Evolutionary conservation across 2,329 filamentous ascomycete genomes (phyloP).

Genomic region (Furcasterigmium furcatum): DNA sequence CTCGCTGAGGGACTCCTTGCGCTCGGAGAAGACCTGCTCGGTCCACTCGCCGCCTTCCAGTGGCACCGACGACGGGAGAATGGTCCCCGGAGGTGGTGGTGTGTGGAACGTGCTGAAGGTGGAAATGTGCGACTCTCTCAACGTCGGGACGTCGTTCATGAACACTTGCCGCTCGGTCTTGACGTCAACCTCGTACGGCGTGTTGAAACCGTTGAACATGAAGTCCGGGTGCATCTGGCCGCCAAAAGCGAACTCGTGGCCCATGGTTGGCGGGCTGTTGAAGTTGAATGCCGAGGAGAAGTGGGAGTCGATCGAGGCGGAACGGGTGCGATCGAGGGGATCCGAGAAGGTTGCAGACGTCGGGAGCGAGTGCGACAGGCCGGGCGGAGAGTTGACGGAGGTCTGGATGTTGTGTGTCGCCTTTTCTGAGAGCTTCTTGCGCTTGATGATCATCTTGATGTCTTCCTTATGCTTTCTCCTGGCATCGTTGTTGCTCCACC

Average conservation of each 20-base stretch:
- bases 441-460: conserved; percentile 97
- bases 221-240: conserved; percentile 60
- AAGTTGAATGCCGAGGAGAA: conserved; percentile 71
- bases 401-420: conserved; percentile 54
- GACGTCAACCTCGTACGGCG: conserved; percentile 91
- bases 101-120: conserved; percentile 90
- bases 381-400: conserved; percentile 66
- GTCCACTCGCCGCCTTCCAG: conserved; percentile 63
- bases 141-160: conserved; percentile 83
- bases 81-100: conserved; percentile 67
- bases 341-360: conserved; percentile 80
- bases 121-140: conserved; percentile 82
- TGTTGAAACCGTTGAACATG: conserved; percentile 52
- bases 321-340: conserved; percentile 68
- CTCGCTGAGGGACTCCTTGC: conserved; percentile 64
- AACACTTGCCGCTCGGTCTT: conserved; percentile 94
- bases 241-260: conserved; percentile 58
- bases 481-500: conserved; percentile 94
- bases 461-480: conserved; percentile 84
- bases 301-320: conserved; percentile 77
- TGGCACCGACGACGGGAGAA: conserved; percentile 59
- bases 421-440: conserved; percentile 92
- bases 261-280: conserved; percentile 55
- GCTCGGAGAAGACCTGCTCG: conserved; percentile 65
- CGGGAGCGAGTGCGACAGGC: conserved; percentile 76